phyloP scores from a whole-genome alignment of 805 yeast species.

The Sporopachydermia quercuum region DNA sequence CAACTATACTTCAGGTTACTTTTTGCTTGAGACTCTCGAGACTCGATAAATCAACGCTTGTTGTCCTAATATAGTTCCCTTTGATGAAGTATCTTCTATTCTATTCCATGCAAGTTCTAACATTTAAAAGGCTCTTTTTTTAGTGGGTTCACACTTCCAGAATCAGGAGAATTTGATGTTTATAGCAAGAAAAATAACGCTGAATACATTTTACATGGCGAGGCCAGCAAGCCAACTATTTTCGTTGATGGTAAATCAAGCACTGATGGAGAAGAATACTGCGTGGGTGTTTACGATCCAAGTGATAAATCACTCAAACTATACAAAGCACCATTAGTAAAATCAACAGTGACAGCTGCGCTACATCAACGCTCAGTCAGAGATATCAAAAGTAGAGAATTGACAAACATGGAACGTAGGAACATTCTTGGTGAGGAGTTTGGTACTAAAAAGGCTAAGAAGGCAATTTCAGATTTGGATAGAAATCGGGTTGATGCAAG shows the following conservation, averaged over 20 bases:
- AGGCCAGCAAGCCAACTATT: conserved; percentile 31
- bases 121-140: conserved; percentile 66
- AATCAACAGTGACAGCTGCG: conserved; percentile 38
- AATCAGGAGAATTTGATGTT: conserved; percentile 43
- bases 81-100: too few relatives aligned
- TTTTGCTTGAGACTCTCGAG: too few relatives aligned
- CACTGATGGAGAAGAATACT: conserved; percentile 34
- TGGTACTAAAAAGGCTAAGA: conserved; percentile 93
- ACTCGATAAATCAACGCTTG: too few relatives aligned
- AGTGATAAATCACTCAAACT: conserved; percentile 47
- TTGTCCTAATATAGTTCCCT: too few relatives aligned
- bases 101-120: too few relatives aligned
- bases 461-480: conserved; percentile 68
- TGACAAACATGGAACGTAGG: conserved; percentile 40
- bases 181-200: conserved; percentile 30
- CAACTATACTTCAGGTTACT: too few relatives aligned
- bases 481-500: conserved; percentile 81
- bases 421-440: conserved; percentile 87
- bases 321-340: conserved; percentile 46
- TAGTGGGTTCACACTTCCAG: conserved; percentile 57
- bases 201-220: conserved; percentile 59
- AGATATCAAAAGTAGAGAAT: conserved; percentile 2
- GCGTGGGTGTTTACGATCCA: conserved; percentile 69
- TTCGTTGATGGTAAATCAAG: conserved; percentile 9
- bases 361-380: conserved; percentile 15